A percentile compares a stretch with the other conserved stretches of the same genome.
Conservation (phyloP, 768 basidiomycete genomes). For the Terana coerulea region DNA sequence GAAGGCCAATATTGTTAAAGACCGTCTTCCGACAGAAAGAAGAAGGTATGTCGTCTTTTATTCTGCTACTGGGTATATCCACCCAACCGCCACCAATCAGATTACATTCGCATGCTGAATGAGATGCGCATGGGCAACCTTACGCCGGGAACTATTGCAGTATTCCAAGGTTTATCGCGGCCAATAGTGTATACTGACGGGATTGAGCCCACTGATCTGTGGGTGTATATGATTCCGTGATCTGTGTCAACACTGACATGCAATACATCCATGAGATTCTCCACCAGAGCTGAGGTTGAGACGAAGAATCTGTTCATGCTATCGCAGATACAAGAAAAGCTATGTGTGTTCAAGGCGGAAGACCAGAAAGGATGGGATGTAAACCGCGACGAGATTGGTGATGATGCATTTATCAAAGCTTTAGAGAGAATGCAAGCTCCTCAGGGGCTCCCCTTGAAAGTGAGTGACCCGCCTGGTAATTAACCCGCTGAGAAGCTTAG, state of each 20-base stretch:
- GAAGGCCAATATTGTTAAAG: slow-evolving; percentile 46
- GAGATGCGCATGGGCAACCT: slow-evolving; percentile 77
- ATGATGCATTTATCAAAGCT: not conserved
- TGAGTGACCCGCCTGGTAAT: slow-evolving; percentile 19
- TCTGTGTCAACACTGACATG: too few species aligned
- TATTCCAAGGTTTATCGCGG: slow-evolving; percentile 57
- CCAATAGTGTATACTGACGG: slow-evolving; percentile 61
- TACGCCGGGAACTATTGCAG: slow-evolving; percentile 35
- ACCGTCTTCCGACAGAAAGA: slow-evolving; percentile 90
- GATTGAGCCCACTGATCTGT: slow-evolving; percentile 83
- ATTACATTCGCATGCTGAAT: slow-evolving; percentile 83
- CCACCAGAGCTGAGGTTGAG: too few species aligned
- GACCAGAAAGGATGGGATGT: too few species aligned
- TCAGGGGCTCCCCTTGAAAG: slow-evolving; percentile 31
- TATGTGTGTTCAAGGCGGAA: too few species aligned
- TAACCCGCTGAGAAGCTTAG: too few species aligned
- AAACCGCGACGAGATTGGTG: too few species aligned
- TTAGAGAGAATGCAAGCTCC: not conserved
- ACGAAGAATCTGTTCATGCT: too few species aligned
- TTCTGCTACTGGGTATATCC: too few species aligned
- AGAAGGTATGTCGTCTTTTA: slow-evolving; percentile 36
- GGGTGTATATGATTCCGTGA: too few species aligned
- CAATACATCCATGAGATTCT: too few species aligned
- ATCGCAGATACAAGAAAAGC: too few species aligned
- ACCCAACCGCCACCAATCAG: too few species aligned